These are phyloP conservation scores for Lonicera japonica DNA, from an alignment of 129 eudicot species.

Conservation along the genomic window DNA sequence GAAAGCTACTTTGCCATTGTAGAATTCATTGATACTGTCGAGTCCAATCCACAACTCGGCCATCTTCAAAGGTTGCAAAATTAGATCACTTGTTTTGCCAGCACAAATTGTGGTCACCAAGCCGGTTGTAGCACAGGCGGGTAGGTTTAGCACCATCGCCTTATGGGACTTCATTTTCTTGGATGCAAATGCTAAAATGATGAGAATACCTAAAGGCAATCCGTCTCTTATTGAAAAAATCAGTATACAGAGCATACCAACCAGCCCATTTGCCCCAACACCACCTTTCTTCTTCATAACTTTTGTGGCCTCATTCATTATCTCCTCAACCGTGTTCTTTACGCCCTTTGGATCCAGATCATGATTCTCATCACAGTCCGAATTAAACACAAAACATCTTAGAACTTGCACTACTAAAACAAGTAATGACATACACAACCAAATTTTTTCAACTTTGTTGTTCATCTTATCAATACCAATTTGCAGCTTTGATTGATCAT, in stretches of 20 bases:
- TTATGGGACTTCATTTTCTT: constrained; percentile 9
- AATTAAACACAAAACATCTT: constrained; percentile 16
- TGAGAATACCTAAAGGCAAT: constrained; percentile 18
- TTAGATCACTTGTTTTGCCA: constrained; percentile 7
- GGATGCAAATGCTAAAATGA: constrained; percentile 6
- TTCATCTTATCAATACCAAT: constrained; percentile 4
- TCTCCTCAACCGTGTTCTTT: constrained; percentile 19
- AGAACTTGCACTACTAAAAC: constrained; percentile 12
- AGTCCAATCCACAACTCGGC: constrained; percentile 22
- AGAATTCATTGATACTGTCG: not conserved
- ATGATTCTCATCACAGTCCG: constrained; percentile 7
- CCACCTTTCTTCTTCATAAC: constrained; percentile 11
- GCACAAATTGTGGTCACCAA: constrained; percentile 16
- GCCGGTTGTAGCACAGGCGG: constrained; percentile 13
- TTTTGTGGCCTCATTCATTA: constrained; percentile 16
- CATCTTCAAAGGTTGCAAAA: constrained; percentile 9
- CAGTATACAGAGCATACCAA: constrained; percentile 18
- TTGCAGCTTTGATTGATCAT: constrained; percentile 15
- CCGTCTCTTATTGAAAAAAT: constrained; percentile 21
- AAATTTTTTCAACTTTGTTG: constrained; percentile 10
- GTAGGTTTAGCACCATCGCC: constrained; percentile 10
- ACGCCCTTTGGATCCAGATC: constrained; percentile 21
- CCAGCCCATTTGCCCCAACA: constrained; percentile 12
- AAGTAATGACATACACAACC: constrained; percentile 8
- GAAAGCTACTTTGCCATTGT: not conserved